Evolutionary conservation across 495 filamentous ascomycete genomes (phyloP).

Genomic region (Glonium stellatum): DNA sequence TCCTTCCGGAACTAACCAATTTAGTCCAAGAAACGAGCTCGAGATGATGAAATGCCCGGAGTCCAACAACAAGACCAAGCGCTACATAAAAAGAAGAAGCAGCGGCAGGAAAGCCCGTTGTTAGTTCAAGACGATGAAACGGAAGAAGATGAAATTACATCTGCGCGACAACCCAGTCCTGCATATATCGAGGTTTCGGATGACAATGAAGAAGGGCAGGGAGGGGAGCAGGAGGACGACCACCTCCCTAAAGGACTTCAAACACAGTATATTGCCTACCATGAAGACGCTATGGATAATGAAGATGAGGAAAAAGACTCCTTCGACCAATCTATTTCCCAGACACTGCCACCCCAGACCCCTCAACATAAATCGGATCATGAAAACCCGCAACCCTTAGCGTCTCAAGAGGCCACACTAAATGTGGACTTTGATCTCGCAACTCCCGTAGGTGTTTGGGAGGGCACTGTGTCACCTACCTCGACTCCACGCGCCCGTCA

Average conservation of each 20-base stretch:
- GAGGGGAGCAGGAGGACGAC: not conserved
- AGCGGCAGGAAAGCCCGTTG: not conserved
- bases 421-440: not conserved
- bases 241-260: too few relatives aligned
- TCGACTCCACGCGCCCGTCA: conserved; percentile 15
- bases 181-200: not conserved
- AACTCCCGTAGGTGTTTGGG: not conserved
- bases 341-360: not conserved
- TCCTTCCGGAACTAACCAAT: conserved; percentile 5
- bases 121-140: not conserved
- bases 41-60: not conserved
- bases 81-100: not conserved
- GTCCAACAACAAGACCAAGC: not conserved
- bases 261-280: too few relatives aligned
- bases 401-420: not conserved
- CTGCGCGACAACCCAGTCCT: not conserved
- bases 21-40: conserved; percentile 13
- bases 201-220: not conserved
- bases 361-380: not conserved
- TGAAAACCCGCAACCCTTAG: conserved; percentile 6
- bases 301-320: conserved; percentile 4
- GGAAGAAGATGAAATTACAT: not conserved
- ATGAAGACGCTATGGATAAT: not conserved
- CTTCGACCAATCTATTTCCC: not conserved
- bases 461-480: not conserved